phyloP scores from a whole-genome alignment of 2,329 filamentous ascomycete genomes.

The Rhynchosporium agropyri region DNA sequence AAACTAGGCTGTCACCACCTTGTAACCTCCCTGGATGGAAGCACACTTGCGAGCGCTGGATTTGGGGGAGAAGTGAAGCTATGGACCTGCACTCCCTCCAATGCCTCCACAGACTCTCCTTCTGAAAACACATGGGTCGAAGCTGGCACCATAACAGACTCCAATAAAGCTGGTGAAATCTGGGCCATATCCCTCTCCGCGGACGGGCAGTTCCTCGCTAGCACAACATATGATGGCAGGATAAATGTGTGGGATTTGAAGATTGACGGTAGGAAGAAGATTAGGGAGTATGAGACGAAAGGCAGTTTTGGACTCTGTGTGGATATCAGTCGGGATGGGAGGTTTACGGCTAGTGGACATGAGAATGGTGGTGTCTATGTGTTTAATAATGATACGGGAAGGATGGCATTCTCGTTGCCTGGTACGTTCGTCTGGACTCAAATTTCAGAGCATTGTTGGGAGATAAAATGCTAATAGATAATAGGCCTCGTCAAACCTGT shows the following conservation, averaged over 20 bases:
- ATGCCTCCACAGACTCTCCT: constrained; percentile 48
- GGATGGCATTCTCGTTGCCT: constrained; percentile 82
- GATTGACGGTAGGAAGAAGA: constrained; percentile 57
- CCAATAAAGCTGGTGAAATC: constrained; percentile 67
- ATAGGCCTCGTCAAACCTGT: constrained; percentile 84
- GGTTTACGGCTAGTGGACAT: constrained; percentile 87
- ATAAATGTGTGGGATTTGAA: constrained; percentile 83
- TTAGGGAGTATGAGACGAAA: constrained; percentile 86
- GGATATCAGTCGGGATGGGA: constrained; percentile 77
- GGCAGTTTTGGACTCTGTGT: constrained; percentile 90
- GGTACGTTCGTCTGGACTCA: constrained; percentile 51
- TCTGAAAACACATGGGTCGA: constrained; percentile 58
- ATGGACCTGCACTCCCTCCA: constrained; percentile 56
- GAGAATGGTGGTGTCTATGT: constrained; percentile 91
- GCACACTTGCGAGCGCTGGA: constrained; percentile 77
- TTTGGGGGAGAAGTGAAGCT: constrained; percentile 88
- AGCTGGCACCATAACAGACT: constrained; percentile 52
- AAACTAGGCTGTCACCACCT: constrained; percentile 91
- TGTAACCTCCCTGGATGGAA: constrained; percentile 68
- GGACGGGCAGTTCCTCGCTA: constrained; percentile 82
- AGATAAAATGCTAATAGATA: constrained; percentile 30
- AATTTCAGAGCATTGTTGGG: not conserved
- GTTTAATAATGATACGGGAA: constrained; percentile 88
- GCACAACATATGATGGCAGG: constrained; percentile 82
- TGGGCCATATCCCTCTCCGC: constrained; percentile 89